A percentile compares a stretch with the other conserved stretches of the same genome.
phyloP scores from a whole-genome alignment of 495 filamentous ascomycete genomes.

The Bryoglossum gracile region DNA sequence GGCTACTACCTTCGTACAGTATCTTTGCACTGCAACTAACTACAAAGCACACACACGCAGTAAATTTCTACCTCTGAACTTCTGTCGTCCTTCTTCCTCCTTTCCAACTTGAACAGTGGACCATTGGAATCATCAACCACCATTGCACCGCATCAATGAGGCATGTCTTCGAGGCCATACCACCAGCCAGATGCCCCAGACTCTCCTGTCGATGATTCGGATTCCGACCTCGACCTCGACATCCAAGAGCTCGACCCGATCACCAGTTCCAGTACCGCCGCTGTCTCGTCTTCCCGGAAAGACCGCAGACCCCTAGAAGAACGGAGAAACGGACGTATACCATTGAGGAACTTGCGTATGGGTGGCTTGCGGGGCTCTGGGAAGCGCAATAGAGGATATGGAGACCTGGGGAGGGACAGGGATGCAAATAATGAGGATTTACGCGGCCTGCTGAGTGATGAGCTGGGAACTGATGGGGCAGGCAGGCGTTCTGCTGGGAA shows the following conservation, averaged over 20 bases:
- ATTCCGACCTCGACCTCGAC: conserved; percentile 56
- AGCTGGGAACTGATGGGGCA: conserved; percentile 33
- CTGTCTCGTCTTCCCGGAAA: conserved; percentile 23
- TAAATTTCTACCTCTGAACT: not conserved
- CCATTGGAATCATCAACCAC: too few relatives aligned
- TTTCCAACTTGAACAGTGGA: not conserved
- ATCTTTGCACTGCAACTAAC: too few relatives aligned
- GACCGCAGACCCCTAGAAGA: conserved; percentile 38
- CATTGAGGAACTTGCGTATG: conserved; percentile 63
- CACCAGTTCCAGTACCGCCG: conserved; percentile 29
- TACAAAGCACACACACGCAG: not conserved
- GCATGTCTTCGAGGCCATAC: conserved; percentile 43
- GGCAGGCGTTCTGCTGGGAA: conserved; percentile 46
- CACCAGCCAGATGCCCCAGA: conserved; percentile 39
- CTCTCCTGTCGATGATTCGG: conserved; percentile 45
- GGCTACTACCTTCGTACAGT: conserved; percentile 12
- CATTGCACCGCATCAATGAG: conserved; percentile 30
- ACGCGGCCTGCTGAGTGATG: conserved; percentile 48
- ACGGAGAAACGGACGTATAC: conserved; percentile 46
- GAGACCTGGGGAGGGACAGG: conserved; percentile 50
- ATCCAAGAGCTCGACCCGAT: conserved; percentile 64
- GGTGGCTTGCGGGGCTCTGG: conserved; percentile 36
- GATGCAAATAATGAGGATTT: conserved; percentile 49
- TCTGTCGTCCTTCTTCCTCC: not conserved
- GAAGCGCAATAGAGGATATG: conserved; percentile 47